Evolutionary conservation across 371 early-diverging fungal species (phyloP).

Genomic region (Mortierella sp.): DNA sequence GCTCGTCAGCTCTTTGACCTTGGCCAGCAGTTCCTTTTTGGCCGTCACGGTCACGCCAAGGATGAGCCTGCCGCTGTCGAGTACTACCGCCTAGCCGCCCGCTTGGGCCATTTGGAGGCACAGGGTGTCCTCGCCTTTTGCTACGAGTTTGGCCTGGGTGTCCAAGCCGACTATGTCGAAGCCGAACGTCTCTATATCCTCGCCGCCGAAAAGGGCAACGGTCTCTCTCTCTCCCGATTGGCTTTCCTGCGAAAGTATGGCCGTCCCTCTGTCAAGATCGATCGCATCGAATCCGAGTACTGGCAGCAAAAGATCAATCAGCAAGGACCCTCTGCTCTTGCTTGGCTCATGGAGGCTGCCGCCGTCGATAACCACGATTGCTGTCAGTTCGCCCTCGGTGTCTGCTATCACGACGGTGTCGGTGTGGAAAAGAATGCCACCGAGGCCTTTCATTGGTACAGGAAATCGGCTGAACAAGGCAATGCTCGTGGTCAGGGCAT

Average conservation of each 20-base stretch:
- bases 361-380: slow-evolving; percentile 55
- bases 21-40: slow-evolving; percentile 67
- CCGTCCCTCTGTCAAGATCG: slow-evolving; percentile 76
- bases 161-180: slow-evolving; percentile 60
- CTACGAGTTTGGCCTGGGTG: slow-evolving; percentile 82
- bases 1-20: slow-evolving; percentile 55
- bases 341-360: slow-evolving; percentile 70
- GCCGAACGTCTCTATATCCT: slow-evolving; percentile 71
- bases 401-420: slow-evolving; percentile 78
- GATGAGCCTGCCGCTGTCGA: slow-evolving; percentile 59
- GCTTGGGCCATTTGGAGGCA: slow-evolving; percentile 58
- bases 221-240: slow-evolving; percentile 71
- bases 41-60: slow-evolving; percentile 58
- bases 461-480: slow-evolving; percentile 59
- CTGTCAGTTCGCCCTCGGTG: slow-evolving; percentile 71
- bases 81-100: slow-evolving; percentile 57
- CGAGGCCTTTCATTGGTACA: slow-evolving; percentile 68
- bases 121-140: slow-evolving; percentile 72
- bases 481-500: slow-evolving; percentile 75
- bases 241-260: slow-evolving; percentile 82
- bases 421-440: slow-evolving; percentile 62
- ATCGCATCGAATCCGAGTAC: slow-evolving; percentile 74
- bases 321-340: slow-evolving; percentile 56
- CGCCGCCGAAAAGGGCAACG: slow-evolving; percentile 66
- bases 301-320: slow-evolving; percentile 62